Base-by-base conservation (phyloP, 768 basidiomycete species). In the Cytidiella melzeri region DNA sequence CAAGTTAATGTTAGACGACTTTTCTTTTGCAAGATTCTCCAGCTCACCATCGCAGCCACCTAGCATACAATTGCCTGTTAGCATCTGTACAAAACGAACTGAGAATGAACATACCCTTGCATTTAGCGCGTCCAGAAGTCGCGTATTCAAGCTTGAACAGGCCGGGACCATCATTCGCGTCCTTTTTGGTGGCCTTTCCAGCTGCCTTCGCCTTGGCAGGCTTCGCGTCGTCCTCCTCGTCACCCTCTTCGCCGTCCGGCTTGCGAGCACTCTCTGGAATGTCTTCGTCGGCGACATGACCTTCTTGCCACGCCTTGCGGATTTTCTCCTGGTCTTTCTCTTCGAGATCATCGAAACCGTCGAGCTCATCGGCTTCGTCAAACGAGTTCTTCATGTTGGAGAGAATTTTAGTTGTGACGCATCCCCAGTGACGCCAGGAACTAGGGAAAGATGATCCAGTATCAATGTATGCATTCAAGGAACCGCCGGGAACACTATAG, bases 381-480 rank as follows among this genome's bases (percentile, higher is more conserved):
- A 86, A 75, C 2, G 69, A 65, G 11, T 72, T 71, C 68, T 92
- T 87, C 65, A 88, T 72, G 61, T 92, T 93, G 19, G 60, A 61
- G 26, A 95, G 57, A 43, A 92, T 79, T 59, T 76, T 80, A 18
- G 72, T 39, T 0, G 91, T 92, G 5, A 77, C 74, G 61, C 92
- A 94, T 18, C 92, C 92, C 91, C 91, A 95, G 61, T 95, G 92
- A 54, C 90, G 81, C 89, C 89, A 95, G 27, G 73, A 64, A 61
- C 87, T 90, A 41, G 23, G 44, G n/a, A 41, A n/a, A n/a, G n/a
- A n/a, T n/a, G n/a, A n/a, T n/a, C n/a, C n/a, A n/a, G n/a, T n/a
- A n/a, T n/a, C n/a, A n/a, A n/a, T n/a, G n/a, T n/a, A n/a, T n/a
- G n/a, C n/a, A n/a, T n/a, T n/a, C n/a, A n/a, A n/a, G n/a, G n/a